Percentiles rank a stretch among this genome's conserved stretches.
Evolutionary conservation across 495 filamentous ascomycete species (phyloP).

Genomic region (Barbatosphaeria neglecta): DNA sequence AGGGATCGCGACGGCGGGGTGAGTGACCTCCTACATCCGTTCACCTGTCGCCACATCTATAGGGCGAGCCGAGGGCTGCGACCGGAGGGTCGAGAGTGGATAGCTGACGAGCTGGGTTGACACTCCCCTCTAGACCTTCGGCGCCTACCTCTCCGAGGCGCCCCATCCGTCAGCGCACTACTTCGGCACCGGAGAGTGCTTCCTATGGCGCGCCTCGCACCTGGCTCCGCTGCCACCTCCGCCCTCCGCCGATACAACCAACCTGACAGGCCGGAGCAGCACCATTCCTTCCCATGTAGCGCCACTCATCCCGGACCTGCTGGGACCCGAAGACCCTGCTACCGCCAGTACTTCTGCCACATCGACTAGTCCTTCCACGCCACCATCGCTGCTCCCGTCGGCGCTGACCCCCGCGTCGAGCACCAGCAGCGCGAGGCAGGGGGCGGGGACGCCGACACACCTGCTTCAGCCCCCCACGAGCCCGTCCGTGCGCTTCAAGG

Average conservation of each 20-base stretch:
- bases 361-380: conserved; percentile 2
- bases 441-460: conserved; percentile 18
- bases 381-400: conserved; percentile 1
- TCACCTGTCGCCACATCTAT: conserved; percentile 1
- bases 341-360: conserved; percentile 2
- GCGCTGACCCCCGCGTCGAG: conserved; percentile 12
- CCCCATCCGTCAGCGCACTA: conserved; percentile 73
- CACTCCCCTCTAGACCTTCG: conserved; percentile 53
- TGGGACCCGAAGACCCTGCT: conserved; percentile 7
- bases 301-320: conserved; percentile 12
- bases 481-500: conserved; percentile 76
- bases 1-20: conserved; percentile 63
- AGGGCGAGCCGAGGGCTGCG: no score
- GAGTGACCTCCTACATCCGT: conserved; percentile 31
- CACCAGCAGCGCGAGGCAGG: no score
- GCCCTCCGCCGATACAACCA: conserved; percentile 60
- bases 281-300: conserved; percentile 32
- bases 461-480: conserved; percentile 8
- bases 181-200: conserved; percentile 94
- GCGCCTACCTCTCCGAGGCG: conserved; percentile 84
- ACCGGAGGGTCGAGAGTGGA: no score
- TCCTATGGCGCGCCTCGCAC: conserved; percentile 78
- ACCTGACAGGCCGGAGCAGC: conserved; percentile 54
- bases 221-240: conserved; percentile 57
- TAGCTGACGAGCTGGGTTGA: not conserved